Evolutionary conservation across 1,139 yeast species (phyloP).

Genomic region (Yamadazyma kanchanaburiensis): DNA sequence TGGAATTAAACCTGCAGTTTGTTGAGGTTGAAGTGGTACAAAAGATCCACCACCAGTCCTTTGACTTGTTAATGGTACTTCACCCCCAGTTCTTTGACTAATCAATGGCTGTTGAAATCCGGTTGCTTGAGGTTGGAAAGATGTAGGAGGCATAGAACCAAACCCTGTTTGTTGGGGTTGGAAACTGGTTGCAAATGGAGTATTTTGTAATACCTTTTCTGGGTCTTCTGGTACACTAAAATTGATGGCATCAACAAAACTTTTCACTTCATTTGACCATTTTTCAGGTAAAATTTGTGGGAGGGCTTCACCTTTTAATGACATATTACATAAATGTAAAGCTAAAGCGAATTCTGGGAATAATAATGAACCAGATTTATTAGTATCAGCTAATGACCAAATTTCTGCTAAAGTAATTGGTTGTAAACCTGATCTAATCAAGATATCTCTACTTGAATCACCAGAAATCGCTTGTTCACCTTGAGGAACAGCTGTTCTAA

Average conservation of each 20-base stretch:
- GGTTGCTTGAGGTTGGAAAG: conserved; percentile 15
- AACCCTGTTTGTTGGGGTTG: conserved; percentile 24
- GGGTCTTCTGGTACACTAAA: conserved; percentile 70
- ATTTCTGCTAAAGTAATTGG: conserved; percentile 80
- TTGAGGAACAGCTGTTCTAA: conserved; percentile 70
- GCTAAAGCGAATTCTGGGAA: conserved; percentile 96
- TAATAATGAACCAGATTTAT: conserved; percentile 75
- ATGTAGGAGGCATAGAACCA: conserved; percentile 32
- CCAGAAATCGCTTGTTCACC: conserved; percentile 79
- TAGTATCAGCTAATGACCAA: conserved; percentile 89
- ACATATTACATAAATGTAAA: conserved; percentile 79
- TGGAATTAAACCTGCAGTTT: conserved; percentile 45
- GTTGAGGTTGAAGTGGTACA: conserved; percentile 47
- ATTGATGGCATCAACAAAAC: conserved; percentile 85
- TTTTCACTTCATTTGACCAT: conserved; percentile 77
- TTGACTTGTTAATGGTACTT: conserved; percentile 27
- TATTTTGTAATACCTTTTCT: conserved; percentile 37
- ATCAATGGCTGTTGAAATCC: too few relatives aligned
- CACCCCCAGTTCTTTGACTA: conserved; percentile 13
- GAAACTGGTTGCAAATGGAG: conserved; percentile 39
- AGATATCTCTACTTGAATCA: conserved; percentile 72
- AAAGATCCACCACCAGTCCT: conserved; percentile 44
- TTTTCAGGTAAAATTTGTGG: conserved; percentile 72
- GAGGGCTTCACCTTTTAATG: conserved; percentile 71
- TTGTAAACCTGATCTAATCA: conserved; percentile 74